Evolutionary conservation across 2,329 filamentous ascomycete species (phyloP).

Genomic region (Botryosphaeria dothidea): DNA sequence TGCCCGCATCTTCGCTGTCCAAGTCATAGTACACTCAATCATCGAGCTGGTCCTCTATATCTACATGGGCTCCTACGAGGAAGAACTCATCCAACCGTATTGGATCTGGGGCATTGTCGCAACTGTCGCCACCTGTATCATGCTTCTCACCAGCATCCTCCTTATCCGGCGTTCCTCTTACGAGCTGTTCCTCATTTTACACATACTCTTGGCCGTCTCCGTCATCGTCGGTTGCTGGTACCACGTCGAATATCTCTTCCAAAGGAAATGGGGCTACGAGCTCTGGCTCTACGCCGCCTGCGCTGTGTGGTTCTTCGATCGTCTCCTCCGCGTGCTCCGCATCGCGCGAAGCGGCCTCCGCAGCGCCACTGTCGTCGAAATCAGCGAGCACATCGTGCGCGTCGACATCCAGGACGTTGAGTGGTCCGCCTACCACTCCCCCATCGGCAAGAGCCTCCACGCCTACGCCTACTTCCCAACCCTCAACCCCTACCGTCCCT

Average conservation of each 20-base stretch:
- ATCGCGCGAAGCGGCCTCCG: slow-evolving; percentile 27
- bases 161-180: slow-evolving; percentile 50
- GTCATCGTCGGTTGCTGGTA: slow-evolving; percentile 55
- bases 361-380: neutral
- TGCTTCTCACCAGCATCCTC: slow-evolving; percentile 51
- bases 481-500: slow-evolving; percentile 43
- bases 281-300: slow-evolving; percentile 52
- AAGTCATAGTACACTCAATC: slow-evolving; percentile 64
- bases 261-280: slow-evolving; percentile 46
- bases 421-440: slow-evolving; percentile 35
- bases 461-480: slow-evolving; percentile 48
- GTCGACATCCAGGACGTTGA: slow-evolving; percentile 39
- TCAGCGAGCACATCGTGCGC: slow-evolving; percentile 43
- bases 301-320: slow-evolving; percentile 53
- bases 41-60: neutral
- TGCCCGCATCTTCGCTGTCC: slow-evolving; percentile 61
- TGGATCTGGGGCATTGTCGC: slow-evolving; percentile 33
- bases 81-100: neutral
- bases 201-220: slow-evolving; percentile 45
- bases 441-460: slow-evolving; percentile 45
- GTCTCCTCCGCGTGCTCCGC: slow-evolving; percentile 48
- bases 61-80: neutral
- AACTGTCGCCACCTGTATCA: slow-evolving; percentile 47
- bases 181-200: slow-evolving; percentile 42
- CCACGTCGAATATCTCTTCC: slow-evolving; percentile 53